These are phyloP conservation scores for Collariella sp. DNA, from an alignment of 495 filamentous ascomycete species.

Conservation along the genomic window DNA sequence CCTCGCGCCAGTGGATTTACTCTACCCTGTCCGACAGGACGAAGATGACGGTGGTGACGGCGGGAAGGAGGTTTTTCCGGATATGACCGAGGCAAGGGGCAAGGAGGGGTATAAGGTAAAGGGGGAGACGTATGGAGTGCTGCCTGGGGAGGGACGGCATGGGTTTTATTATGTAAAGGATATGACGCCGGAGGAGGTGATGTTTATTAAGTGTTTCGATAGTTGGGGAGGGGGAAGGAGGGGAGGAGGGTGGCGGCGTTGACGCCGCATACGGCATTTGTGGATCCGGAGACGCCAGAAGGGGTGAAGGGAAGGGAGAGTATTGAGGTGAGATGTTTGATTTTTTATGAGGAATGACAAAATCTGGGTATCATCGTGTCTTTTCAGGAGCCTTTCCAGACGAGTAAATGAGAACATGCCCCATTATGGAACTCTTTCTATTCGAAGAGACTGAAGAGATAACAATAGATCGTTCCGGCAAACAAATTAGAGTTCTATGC, in stretches of 20 bases:
- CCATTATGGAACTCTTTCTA: too few species aligned
- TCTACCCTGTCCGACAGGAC: conserved; percentile 71
- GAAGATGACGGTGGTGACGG: conserved; percentile 32
- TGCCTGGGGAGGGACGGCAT: conserved; percentile 48
- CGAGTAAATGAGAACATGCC: too few species aligned
- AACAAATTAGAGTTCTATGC: too few species aligned
- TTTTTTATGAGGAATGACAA: conserved; percentile 56
- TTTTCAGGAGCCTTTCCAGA: too few species aligned
- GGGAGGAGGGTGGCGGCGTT: conserved; percentile 45
- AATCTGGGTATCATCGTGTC: too few species aligned
- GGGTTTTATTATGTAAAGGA: conserved; percentile 75
- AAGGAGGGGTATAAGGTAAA: conserved; percentile 39
- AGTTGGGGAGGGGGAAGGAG: conserved; percentile 47
- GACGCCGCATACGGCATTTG: conserved; percentile 80
- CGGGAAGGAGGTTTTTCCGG: conserved; percentile 29
- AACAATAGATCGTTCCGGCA: too few species aligned
- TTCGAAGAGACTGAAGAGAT: too few species aligned
- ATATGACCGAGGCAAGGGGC: conserved; percentile 14
- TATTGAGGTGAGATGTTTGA: conserved; percentile 79
- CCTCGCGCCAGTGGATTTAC: conserved; percentile 61
- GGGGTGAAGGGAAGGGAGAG: conserved; percentile 63
- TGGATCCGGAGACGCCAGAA: conserved; percentile 56
- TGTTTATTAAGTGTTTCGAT: conserved; percentile 82
- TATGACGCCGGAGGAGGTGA: conserved; percentile 63
- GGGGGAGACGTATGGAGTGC: conserved; percentile 62